Conservation (phyloP, 768 basidiomycete genomes). For the Candolleomyces aberdarensis region DNA sequence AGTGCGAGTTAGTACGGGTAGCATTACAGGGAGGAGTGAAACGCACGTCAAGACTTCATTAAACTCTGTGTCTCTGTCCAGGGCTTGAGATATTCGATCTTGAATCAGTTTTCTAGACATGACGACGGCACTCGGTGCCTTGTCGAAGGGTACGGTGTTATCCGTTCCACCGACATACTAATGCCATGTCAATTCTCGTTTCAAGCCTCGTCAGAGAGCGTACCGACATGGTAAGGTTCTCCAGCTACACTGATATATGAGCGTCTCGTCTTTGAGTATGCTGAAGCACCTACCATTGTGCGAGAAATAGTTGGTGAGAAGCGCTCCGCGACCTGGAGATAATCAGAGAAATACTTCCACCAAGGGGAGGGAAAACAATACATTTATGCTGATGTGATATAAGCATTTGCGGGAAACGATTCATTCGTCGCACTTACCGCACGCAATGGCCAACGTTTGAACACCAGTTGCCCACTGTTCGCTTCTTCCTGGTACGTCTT, state of each 20-base stretch:
- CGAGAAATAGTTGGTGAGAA: conserved; percentile 81
- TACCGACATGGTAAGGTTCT: conserved; percentile 69
- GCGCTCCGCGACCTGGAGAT: conserved; percentile 56
- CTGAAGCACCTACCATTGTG: conserved; percentile 62
- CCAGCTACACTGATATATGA: conserved; percentile 47
- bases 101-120: conserved; percentile 59
- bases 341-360: conserved; percentile 1
- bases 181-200: not conserved
- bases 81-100: conserved; percentile 45
- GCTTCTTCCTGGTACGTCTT: conserved; percentile 67
- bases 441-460: conserved; percentile 72
- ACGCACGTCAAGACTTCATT: conserved; percentile 70
- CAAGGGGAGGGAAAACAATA: conserved; percentile 18
- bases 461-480: conserved; percentile 46
- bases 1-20: not conserved
- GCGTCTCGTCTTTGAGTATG: not conserved
- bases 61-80: conserved; percentile 43
- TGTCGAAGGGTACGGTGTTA: conserved; percentile 64
- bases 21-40: not conserved
- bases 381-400: conserved; percentile 58
- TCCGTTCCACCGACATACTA: conserved; percentile 79
- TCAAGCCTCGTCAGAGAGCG: not conserved
- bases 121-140: conserved; percentile 56
- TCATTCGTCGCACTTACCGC: conserved; percentile 38
- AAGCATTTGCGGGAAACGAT: conserved; percentile 5